Evolutionary conservation across 768 basidiomycete genomes (phyloP), one percentile per base, ranked within the genome.

Genomic region (Glaciozyma antarctica): DNA sequence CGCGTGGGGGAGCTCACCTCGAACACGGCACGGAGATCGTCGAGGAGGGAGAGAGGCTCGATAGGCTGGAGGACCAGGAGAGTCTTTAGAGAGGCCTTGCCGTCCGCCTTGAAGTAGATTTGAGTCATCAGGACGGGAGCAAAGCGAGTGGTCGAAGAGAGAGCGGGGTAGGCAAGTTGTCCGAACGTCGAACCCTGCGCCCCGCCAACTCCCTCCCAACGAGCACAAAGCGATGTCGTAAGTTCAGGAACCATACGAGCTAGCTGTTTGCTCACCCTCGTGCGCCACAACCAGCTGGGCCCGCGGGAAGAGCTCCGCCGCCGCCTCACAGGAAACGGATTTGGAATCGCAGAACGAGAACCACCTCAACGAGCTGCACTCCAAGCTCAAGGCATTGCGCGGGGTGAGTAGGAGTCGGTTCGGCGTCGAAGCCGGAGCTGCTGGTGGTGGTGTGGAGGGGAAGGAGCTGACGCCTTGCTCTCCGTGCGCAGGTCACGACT

Each of bases 291-390:
- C 38, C 26, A 51, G 60, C 54, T 64, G 45, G 43, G 22, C 60
- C 8, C 63, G 60, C n/a, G 62, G 54, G 43, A 44, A 43, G 57
- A 30, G 28, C 30, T 54, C 53, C n/a, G 53, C 57, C 9, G 57
- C 57, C 43, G 26, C 45, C 58, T 17, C 58, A 21, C 62, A 64
- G 28, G 45, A 60, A 16, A 62, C 69, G 5, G 63, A 71, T 43
- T 58, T 73, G 49, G 75, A 75, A 57, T 28, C 62, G 51, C 71
- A 72, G 60, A 75, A 75, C 65, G 75, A 75, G 52, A 64, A 71
- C 34, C 70, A 72, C 55, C 63, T 75, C 28, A 60, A 72, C 48
- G 69, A 71, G 32, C 64, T 75, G 16, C 71, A 72, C 38, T 48
- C 62, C 58, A 75, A 74, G 67, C 72, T 75, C 47, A 47, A 68